Base-by-base conservation (phyloP, 176 grass and related monocot species). In the Phoenix roebelenii region DNA sequence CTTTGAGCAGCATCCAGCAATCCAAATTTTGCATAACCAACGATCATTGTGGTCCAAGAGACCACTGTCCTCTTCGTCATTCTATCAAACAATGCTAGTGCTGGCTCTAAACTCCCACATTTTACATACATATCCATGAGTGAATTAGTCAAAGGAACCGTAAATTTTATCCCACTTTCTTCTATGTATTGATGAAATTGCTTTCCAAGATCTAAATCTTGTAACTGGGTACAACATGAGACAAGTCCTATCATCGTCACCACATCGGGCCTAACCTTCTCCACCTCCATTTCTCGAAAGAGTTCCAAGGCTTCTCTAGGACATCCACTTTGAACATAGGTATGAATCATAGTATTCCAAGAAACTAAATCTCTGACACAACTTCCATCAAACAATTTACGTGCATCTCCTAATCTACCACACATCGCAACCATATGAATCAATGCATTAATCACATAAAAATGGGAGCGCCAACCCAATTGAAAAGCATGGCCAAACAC, bases 81-180 rank as follows among this genome's bases (percentile, higher is more conserved):
- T 25, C 28, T 66, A 44, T 77, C 71, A 29, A 89, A 84, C 56
- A 89, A 74, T 2, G 30, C 52, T 48, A 74, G 59, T 7, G 73
- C 77, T 14, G 54, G 61, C 44, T 80, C 77, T 15, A 89, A 67
- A 55, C 39, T 58, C 4, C 70, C 73, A 24, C 80, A 89, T 1
- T 84, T 89, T 16, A 84, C 61, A 57, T 89, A 84, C 85, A 84
- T 80, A 53, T 89, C 80, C 73, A 84, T 89, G 0, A 89, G 26
- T 3, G 59, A 49, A 22, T 89, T 84, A 25, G 64, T 64, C 56
- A 84, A 24, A 32, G 51, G 48, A 66, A 85, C 72, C 0, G 76
- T 89, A 51, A 50, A 68, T 10, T 68, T 56, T 23, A 89, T 71
- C 39, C 76, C 66, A 2, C 67, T 32, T 5, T 59, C 69, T 58